These are phyloP conservation scores for Aegle marmelos DNA, from an alignment of 345 rosid species.

Conservation along the genomic window DNA sequence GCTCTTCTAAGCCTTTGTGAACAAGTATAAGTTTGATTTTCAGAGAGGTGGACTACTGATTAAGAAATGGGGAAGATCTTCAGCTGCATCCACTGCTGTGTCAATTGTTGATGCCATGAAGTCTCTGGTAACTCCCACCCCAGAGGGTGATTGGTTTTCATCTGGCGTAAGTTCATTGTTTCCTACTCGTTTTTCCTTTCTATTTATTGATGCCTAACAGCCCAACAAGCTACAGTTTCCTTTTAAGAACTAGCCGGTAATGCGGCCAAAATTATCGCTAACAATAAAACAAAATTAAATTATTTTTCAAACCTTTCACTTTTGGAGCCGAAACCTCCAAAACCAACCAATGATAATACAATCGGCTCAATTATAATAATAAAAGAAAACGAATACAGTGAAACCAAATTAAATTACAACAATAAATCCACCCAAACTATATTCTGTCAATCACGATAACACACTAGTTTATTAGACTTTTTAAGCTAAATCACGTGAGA, in stretches of 20 bases:
- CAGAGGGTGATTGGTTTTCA: conserved; percentile 97
- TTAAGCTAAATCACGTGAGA: too few relatives aligned
- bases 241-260: neutral
- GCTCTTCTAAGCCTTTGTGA: neutral
- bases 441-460: conserved; percentile 9
- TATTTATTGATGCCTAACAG: too few relatives aligned
- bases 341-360: neutral
- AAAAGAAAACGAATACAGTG: neutral
- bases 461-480: too few relatives aligned
- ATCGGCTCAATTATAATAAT: neutral
- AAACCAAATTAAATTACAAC: neutral
- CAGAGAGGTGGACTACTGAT: conserved; percentile 95
- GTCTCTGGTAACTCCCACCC: conserved; percentile 86
- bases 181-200: neutral
- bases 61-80: conserved; percentile 99
- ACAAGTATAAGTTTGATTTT: conserved; percentile 16
- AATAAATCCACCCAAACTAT: neutral
- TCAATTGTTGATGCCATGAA: conserved; percentile 90
- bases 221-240: neutral
- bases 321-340: conserved; percentile 5
- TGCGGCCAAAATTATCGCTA: conserved; percentile 10
- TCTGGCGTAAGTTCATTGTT: conserved; percentile 62
- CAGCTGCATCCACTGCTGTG: conserved; percentile 96
- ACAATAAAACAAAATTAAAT: neutral
- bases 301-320: conserved; percentile 5